Percentiles rank a stretch among this genome's conserved stretches.
Conservation (phyloP, 2,329 filamentous ascomycete genomes). For the Penicillium rolfsii region DNA sequence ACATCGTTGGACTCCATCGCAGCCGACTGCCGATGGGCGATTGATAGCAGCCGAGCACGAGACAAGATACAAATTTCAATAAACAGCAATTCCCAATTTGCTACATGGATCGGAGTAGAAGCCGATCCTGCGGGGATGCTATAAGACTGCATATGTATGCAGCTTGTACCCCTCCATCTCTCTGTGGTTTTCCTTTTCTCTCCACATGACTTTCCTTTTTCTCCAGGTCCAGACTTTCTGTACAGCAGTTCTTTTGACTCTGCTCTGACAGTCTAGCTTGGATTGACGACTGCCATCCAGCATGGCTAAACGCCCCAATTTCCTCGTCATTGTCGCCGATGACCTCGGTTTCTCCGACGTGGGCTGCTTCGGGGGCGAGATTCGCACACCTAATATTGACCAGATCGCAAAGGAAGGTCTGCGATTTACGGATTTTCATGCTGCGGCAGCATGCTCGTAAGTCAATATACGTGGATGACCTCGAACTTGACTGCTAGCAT, state of each 20-base stretch:
- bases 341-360: conserved; percentile 65
- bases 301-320: conserved; percentile 58
- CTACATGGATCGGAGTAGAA: background rate
- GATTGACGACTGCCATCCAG: background rate
- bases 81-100: background rate
- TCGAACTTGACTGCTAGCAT: background rate
- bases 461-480: background rate
- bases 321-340: conserved; percentile 62
- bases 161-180: background rate
- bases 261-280: background rate
- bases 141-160: conserved; percentile 5
- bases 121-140: conserved; percentile 2
- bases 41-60: conserved; percentile 9
- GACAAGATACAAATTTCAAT: background rate
- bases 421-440: conserved; percentile 67
- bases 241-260: background rate
- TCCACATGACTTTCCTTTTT: background rate
- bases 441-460: conserved; percentile 63
- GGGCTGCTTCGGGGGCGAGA: conserved; percentile 63
- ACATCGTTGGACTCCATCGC: conserved; percentile 2
- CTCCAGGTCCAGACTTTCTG: background rate
- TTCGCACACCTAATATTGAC: conserved; percentile 63
- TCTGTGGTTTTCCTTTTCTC: background rate
- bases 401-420: conserved; percentile 57
- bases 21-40: conserved; percentile 13